These are phyloP conservation scores for Plasmodium yoelii DNA, from an alignment of 169 alveolate genomes.

Conservation along the genomic window DNA sequence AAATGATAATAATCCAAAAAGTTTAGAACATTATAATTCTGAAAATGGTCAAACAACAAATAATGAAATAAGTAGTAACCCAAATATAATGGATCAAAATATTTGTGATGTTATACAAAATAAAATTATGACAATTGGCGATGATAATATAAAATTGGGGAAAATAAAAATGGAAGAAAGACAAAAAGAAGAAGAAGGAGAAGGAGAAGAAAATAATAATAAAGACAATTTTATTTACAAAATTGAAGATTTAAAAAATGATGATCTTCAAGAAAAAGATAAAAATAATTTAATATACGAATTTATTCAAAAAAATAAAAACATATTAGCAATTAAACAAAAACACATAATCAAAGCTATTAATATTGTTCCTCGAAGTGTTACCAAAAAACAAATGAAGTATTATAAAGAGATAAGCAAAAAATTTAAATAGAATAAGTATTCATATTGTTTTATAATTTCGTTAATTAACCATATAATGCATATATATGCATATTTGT, in stretches of 20 bases:
- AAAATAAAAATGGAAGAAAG: not conserved
- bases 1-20: no score
- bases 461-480: no score
- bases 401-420: constrained; percentile 70
- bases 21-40: no score
- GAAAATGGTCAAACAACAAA: no score
- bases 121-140: not conserved
- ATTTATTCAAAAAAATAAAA: constrained; percentile 67
- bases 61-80: no score
- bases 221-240: constrained; percentile 12
- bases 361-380: constrained; percentile 66
- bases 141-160: not conserved
- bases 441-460: no score
- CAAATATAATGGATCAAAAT: not conserved
- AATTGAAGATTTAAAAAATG: constrained; percentile 48
- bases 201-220: not conserved
- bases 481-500: no score
- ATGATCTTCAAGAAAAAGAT: constrained; percentile 34
- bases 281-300: constrained; percentile 71
- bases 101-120: not conserved
- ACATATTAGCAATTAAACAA: constrained; percentile 57
- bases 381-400: constrained; percentile 35
- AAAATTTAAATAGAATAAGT: constrained; percentile 31
- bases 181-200: constrained; percentile 3
- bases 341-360: constrained; percentile 48